phyloP scores from a whole-genome alignment of 192 early-diverging fungal genomes.

The Entomortierella lignicola region DNA sequence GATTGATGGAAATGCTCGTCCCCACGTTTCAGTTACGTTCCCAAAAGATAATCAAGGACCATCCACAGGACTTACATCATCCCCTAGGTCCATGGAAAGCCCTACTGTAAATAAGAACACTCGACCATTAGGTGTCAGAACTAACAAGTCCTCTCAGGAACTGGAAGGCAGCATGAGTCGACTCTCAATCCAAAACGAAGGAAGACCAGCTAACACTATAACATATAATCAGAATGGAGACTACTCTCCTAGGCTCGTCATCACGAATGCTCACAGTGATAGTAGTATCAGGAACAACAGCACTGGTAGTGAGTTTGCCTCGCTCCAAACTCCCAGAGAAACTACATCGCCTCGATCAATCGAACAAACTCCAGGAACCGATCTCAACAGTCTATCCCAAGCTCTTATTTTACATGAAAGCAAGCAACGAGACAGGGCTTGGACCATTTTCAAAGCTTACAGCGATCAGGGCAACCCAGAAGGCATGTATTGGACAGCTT shows the following conservation, averaged over 20 bases:
- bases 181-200: conserved; percentile 11
- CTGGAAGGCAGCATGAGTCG: conserved; percentile 19
- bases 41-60: conserved; percentile 1
- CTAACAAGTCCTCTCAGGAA: conserved; percentile 1
- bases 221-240: not conserved
- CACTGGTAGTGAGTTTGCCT: not conserved
- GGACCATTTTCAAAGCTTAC: conserved; percentile 39
- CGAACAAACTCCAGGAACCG: not conserved
- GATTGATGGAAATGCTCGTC: not conserved
- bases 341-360: conserved; percentile 12
- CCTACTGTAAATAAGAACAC: conserved; percentile 38
- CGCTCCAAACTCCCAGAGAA: not conserved
- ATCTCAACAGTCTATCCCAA: conserved; percentile 22
- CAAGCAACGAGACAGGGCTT: conserved; percentile 31
- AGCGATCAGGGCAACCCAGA: conserved; percentile 32
- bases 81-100: not conserved
- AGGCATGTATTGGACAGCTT: conserved; percentile 49
- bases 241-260: not conserved
- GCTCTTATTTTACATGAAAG: conserved; percentile 27
- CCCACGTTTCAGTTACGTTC: not conserved
- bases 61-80: not conserved
- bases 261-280: not conserved
- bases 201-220: not conserved
- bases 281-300: conserved; percentile 1
- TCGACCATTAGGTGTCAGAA: conserved; percentile 13